phyloP scores from a whole-genome alignment of 441 rosid genomes.

The Jatropha podagrica region DNA sequence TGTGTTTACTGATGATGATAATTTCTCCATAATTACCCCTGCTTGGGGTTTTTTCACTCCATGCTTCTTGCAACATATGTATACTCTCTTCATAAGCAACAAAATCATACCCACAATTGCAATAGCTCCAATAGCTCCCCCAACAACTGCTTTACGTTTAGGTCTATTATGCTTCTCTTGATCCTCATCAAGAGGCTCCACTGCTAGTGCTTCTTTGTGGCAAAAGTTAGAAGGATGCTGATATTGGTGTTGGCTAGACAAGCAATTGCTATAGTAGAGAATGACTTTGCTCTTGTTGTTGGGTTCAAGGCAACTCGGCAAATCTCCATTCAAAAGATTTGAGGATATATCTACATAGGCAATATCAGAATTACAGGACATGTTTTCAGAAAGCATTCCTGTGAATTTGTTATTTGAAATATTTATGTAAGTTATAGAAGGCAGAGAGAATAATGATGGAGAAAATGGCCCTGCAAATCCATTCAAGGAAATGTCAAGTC shows the following conservation, averaged over 20 bases:
- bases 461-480: slow-evolving; percentile 53
- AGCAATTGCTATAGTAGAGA: slow-evolving; percentile 44
- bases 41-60: slow-evolving; percentile 21
- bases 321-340: slow-evolving; percentile 51
- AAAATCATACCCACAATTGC: slow-evolving; percentile 32
- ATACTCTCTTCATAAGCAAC: slow-evolving; percentile 29
- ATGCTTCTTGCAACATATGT: neutral
- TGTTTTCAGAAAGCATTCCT: slow-evolving; percentile 45
- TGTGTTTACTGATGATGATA: slow-evolving; percentile 31
- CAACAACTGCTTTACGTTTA: slow-evolving; percentile 29
- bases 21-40: slow-evolving; percentile 35
- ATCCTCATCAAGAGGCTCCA: slow-evolving; percentile 30
- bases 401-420: slow-evolving; percentile 52
- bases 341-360: slow-evolving; percentile 47
- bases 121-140: slow-evolving; percentile 42
- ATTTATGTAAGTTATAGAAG: slow-evolving; percentile 47
- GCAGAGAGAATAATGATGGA: slow-evolving; percentile 39
- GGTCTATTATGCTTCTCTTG: slow-evolving; percentile 12
- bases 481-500: slow-evolving; percentile 55
- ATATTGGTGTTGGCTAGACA: slow-evolving; percentile 38
- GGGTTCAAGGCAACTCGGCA: slow-evolving; percentile 45
- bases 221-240: slow-evolving; percentile 49
- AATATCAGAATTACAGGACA: slow-evolving; percentile 49
- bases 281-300: slow-evolving; percentile 13
- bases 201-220: slow-evolving; percentile 57